A percentile compares a stretch with the other conserved stretches of the same genome.
These are phyloP conservation scores for Amphichorda felina DNA, from an alignment of 2,329 filamentous ascomycete genomes.

Conservation along the genomic window DNA sequence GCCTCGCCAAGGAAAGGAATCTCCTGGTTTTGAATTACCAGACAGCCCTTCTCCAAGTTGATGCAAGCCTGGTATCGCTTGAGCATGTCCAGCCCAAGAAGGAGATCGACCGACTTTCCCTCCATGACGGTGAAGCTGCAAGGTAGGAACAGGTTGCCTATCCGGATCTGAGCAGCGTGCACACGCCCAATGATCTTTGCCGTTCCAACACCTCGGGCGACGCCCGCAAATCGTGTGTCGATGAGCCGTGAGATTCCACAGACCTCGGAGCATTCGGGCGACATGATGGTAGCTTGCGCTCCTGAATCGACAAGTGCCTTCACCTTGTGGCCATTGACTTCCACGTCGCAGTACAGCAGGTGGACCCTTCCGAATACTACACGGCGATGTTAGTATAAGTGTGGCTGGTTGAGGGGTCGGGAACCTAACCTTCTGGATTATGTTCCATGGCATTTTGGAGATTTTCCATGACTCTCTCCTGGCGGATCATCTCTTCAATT, in stretches of 20 bases:
- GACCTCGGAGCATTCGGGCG: constrained; percentile 75
- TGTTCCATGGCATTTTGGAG: constrained; percentile 94
- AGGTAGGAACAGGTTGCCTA: constrained; percentile 74
- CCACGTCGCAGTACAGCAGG: constrained; percentile 92
- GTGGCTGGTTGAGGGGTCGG: too few species aligned
- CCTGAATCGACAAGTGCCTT: constrained; percentile 97
- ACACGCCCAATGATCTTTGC: constrained; percentile 91
- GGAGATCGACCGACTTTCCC: constrained; percentile 87
- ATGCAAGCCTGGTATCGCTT: constrained; percentile 91
- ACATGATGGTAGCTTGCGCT: constrained; percentile 98
- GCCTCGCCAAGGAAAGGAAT: constrained; percentile 85
- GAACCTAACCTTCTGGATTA: constrained; percentile 84
- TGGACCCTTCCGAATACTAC: constrained; percentile 87
- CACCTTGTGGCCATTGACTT: constrained; percentile 84
- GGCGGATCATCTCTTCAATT: constrained; percentile 95
- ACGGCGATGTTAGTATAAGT: constrained; percentile 1
- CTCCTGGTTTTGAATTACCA: constrained; percentile 80
- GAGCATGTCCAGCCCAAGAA: constrained; percentile 92
- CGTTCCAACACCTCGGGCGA: constrained; percentile 88
- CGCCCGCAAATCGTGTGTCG: constrained; percentile 81
- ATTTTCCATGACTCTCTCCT: constrained; percentile 90
- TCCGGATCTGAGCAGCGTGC: constrained; percentile 89
- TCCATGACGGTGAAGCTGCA: constrained; percentile 99
- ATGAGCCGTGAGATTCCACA: constrained; percentile 96
- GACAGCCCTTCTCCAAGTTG: constrained; percentile 71